phyloP scores from a whole-genome alignment of 208 protist genomes.

The Crithidia acanthocephali region DNA sequence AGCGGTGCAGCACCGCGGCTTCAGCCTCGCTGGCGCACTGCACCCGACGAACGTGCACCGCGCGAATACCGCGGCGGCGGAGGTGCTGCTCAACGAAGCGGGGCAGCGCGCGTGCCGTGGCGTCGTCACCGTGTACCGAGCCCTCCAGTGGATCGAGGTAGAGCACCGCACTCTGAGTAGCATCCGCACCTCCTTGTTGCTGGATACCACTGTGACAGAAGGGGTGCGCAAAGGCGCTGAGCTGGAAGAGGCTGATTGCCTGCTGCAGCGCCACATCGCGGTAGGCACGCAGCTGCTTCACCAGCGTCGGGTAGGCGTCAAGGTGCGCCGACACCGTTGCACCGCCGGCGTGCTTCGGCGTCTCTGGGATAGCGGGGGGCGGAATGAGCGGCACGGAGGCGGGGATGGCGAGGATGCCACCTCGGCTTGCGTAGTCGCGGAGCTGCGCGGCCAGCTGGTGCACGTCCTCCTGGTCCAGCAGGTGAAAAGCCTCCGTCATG shows the following conservation, averaged over 20 bases:
- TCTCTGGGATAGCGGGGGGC: neutral
- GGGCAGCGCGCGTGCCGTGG: neutral
- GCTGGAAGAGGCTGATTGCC: constrained; percentile 18
- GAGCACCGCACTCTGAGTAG: constrained; percentile 10
- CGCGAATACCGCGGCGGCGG: constrained; percentile 16
- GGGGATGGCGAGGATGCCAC: constrained; percentile 8
- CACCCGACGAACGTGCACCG: constrained; percentile 27
- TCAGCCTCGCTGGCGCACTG: constrained; percentile 30
- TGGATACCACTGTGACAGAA: neutral
- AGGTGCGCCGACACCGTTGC: neutral
- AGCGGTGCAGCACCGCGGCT: constrained; percentile 32
- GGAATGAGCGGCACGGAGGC: constrained; percentile 22
- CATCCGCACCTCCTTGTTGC: neutral
- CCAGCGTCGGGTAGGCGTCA: neutral
- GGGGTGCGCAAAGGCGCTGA: constrained; percentile 12
- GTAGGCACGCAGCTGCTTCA: constrained; percentile 19
- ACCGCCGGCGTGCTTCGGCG: neutral
- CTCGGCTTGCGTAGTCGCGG: constrained; percentile 13
- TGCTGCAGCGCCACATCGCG: constrained; percentile 17
- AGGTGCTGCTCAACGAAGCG: constrained; percentile 32
- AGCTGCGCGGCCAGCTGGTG: constrained; percentile 21
- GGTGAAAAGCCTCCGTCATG: constrained; percentile 22
- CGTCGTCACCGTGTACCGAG: neutral
- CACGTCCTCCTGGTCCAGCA: constrained; percentile 24
- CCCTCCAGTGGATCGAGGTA: constrained; percentile 27